Evolutionary conservation across 2,329 filamentous ascomycete genomes (phyloP).

Genomic region (Bretziella fagacearum): DNA sequence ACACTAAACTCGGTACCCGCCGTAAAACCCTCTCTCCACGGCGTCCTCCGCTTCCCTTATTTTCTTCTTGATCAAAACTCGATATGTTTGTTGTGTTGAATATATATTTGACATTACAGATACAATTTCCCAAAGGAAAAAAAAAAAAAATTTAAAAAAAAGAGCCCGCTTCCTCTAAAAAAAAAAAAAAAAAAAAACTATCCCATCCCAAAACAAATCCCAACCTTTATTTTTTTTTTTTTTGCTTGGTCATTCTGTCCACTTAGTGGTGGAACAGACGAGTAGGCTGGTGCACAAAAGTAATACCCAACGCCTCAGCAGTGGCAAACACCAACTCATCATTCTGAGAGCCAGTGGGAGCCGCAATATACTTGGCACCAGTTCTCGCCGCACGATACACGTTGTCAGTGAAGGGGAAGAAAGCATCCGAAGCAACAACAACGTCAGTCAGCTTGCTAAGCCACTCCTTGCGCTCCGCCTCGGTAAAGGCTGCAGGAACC

Average conservation of each 20-base stretch:
- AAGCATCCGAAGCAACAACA: conserved; percentile 83
- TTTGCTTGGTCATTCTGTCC: too few species aligned
- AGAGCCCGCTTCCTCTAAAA: conserved; percentile 2
- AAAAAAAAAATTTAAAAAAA: conserved; percentile 1
- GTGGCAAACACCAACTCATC: conserved; percentile 70
- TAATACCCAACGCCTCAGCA: conserved; percentile 79
- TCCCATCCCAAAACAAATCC: conserved; percentile 3
- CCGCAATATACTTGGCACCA: conserved; percentile 89
- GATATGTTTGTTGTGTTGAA: conserved; percentile 2
- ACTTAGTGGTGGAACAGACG: conserved; percentile 84
- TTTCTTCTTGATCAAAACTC: neutral
- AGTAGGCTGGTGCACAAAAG: conserved; percentile 87
- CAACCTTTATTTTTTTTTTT: neutral
- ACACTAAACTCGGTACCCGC: neutral
- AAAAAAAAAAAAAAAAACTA: conserved; percentile 1
- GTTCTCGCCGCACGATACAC: conserved; percentile 80
- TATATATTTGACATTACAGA: neutral
- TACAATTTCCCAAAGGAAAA: conserved; percentile 2
- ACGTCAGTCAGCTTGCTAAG: conserved; percentile 65
- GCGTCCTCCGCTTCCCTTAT: too few species aligned
- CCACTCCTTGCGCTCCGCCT: conserved; percentile 75
- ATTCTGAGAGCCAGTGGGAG: conserved; percentile 79
- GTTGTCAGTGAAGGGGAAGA: conserved; percentile 98
- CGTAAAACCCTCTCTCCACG: neutral
- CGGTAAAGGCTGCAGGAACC: conserved; percentile 65